Evolutionary conservation across 1,284 basidiomycete genomes (phyloP).

Genomic region (Trametes sp.): DNA sequence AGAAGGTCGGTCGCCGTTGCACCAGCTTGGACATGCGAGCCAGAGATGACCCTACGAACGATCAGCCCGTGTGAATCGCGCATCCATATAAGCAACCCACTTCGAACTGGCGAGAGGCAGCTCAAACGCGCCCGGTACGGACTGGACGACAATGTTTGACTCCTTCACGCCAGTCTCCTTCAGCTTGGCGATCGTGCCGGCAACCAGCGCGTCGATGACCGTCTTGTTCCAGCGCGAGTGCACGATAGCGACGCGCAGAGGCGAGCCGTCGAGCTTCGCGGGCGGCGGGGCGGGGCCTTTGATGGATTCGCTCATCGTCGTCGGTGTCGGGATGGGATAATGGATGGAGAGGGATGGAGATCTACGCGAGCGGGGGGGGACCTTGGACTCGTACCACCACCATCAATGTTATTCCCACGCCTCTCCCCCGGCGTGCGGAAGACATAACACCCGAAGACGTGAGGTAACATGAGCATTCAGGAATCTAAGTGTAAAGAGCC

Average conservation of each 20-base stretch:
- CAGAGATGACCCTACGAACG: conserved; percentile 75
- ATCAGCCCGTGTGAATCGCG: conserved; percentile 4
- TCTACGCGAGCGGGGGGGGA: conserved; percentile 11
- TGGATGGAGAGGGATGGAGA: conserved; percentile 1
- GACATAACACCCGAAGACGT: no score
- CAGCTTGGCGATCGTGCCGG: conserved; percentile 80
- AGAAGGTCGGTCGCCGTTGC: conserved; percentile 82
- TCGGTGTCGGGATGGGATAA: conserved; percentile 3
- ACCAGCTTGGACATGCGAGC: conserved; percentile 80
- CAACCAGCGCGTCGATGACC: conserved; percentile 86
- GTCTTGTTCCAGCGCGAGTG: conserved; percentile 93
- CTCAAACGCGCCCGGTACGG: conserved; percentile 94
- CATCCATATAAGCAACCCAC: conserved; percentile 53
- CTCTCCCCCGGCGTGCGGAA: no score
- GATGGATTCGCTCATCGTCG: conserved; percentile 59
- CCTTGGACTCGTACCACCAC: conserved; percentile 1
- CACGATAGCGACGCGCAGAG: conserved; percentile 87
- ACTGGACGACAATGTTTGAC: conserved; percentile 90
- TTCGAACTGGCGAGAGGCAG: conserved; percentile 86
- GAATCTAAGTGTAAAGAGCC: no score
- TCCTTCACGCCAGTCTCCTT: conserved; percentile 88
- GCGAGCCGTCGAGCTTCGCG: conserved; percentile 77
- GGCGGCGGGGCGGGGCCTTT: conserved; percentile 79
- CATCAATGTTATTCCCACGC: no score
- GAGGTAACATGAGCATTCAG: no score